These are phyloP conservation scores for Hanseniaspora nectarophila DNA, from an alignment of 805 yeast genomes.

Conservation along the genomic window DNA sequence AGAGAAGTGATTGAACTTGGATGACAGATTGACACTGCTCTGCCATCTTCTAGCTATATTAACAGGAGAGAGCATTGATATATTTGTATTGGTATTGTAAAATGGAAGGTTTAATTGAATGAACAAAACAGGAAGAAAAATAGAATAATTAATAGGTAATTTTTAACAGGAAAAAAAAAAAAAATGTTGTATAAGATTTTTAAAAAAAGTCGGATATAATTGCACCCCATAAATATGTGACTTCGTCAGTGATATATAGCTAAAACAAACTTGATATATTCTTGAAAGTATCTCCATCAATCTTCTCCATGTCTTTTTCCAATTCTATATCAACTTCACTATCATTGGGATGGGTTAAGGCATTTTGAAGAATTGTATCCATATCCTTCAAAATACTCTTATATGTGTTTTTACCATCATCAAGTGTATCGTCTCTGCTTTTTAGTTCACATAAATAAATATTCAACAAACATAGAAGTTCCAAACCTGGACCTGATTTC, in stretches of 20 bases:
- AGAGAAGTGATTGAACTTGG: background rate
- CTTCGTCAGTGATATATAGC: no score
- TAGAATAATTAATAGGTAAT: no score
- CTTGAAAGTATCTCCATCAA: background rate
- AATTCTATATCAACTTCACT: background rate
- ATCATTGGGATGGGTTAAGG: background rate
- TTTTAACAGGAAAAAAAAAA: no score
- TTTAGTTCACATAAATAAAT: background rate
- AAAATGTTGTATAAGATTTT: no score
- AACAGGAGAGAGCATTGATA: no score
- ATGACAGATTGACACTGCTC: background rate
- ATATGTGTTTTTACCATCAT: background rate
- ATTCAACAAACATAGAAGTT: background rate
- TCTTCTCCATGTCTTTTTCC: background rate
- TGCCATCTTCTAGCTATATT: background rate
- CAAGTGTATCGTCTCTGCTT: background rate
- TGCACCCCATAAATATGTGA: no score
- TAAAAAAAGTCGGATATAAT: no score
- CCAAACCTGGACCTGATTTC: background rate
- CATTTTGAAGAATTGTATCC: background rate
- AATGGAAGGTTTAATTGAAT: no score
- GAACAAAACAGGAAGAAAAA: no score
- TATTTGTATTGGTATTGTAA: no score
- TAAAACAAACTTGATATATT: background rate
- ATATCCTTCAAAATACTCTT: background rate